Conservation (phyloP, 306 rosid species). For the Vigna angularis region DNA sequence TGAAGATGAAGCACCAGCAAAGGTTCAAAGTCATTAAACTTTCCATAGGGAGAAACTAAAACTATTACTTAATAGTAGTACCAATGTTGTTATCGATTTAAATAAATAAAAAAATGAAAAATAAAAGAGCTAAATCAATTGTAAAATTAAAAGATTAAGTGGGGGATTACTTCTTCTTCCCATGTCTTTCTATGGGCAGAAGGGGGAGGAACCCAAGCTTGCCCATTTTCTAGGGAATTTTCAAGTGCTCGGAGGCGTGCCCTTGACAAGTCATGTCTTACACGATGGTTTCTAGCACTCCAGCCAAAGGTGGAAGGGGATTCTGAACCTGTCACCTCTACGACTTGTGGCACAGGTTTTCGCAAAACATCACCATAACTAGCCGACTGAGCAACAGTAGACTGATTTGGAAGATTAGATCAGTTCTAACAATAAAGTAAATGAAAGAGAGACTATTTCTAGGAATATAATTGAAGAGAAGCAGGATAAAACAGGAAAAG, state of each 20-base stretch:
- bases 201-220: conserved; percentile 93
- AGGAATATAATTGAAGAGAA: conserved; percentile 25
- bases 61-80: conserved; percentile 24
- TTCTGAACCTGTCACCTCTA: conserved; percentile 92
- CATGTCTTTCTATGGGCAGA: conserved; percentile 96
- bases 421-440: conserved; percentile 34
- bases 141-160: conserved; percentile 16
- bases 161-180: conserved; percentile 89
- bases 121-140: conserved; percentile 33
- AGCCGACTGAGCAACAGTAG: conserved; percentile 63
- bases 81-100: conserved; percentile 17
- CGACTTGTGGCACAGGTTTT: conserved; percentile 76
- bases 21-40: conserved; percentile 47
- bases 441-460: conserved; percentile 3
- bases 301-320: conserved; percentile 86
- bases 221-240: conserved; percentile 91
- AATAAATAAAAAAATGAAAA: conserved; percentile 27
- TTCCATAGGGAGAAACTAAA: conserved; percentile 22
- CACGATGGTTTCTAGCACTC: conserved; percentile 76
- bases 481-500: conserved; percentile 28
- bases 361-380: conserved; percentile 50
- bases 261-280: conserved; percentile 89
- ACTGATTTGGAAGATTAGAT: conserved; percentile 53
- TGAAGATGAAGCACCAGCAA: conserved; percentile 44
- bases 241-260: conserved; percentile 93